A percentile compares a stretch with the other conserved stretches of the same genome.
These are phyloP conservation scores for Xanthoceras sorbifolium DNA, from an alignment of 345 rosid species.

Conservation along the genomic window DNA sequence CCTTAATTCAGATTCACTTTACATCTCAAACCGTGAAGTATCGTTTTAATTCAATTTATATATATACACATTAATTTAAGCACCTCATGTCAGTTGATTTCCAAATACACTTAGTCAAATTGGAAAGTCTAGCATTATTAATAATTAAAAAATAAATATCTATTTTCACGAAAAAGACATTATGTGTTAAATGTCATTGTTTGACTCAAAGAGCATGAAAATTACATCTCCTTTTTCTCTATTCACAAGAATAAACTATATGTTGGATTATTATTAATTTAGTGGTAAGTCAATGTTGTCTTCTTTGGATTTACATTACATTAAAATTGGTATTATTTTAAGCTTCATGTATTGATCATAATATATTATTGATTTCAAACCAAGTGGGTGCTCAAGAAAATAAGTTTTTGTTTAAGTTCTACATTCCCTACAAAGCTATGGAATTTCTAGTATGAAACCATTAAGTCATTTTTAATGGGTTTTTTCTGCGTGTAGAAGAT, in stretches of 20 bases:
- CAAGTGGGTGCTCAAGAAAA: no score
- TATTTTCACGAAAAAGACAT: background rate
- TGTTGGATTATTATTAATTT: background rate
- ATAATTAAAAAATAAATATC: no score
- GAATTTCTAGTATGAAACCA: conserved; percentile 7
- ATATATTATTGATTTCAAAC: background rate
- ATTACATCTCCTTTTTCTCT: background rate
- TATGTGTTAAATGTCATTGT: background rate
- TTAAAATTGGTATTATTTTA: background rate
- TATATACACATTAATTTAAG: no score
- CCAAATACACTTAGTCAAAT: no score
- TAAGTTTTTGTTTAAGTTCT: background rate
- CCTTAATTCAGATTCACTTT: no score
- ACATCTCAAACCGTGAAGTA: no score
- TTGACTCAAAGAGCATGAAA: background rate
- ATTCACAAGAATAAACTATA: background rate
- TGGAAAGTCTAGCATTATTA: no score
- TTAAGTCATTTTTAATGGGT: background rate
- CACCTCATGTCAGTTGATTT: no score
- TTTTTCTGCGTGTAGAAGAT: no score
- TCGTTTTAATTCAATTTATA: no score
- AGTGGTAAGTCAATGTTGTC: background rate
- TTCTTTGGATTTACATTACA: background rate
- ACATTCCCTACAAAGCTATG: background rate
- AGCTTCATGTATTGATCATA: background rate